Evolutionary conservation across 2,329 filamentous ascomycete genomes (phyloP), one percentile per base, ranked within the genome.

Genomic region (Pseudocercospora macadamiae): DNA sequence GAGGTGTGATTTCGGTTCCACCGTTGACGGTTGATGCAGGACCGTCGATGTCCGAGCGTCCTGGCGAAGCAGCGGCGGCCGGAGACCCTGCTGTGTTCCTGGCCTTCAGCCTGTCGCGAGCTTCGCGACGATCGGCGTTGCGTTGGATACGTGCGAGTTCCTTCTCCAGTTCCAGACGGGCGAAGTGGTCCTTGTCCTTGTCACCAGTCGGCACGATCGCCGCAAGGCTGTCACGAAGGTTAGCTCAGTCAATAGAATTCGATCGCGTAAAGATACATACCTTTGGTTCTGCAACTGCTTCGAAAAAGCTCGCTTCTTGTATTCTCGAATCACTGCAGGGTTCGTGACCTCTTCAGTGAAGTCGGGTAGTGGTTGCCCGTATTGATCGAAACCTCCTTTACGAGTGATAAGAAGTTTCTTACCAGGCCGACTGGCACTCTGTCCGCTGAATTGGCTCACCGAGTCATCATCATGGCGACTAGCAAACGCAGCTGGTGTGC

Each of bases 121-220:
- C 91, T 70, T 93, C 87, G 63, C 93, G 86, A 64, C 93, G 89
- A 64, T 96, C 93, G 67, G 91, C 91, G 79, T 97, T 99, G 70
- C 93, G 90, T 71, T 95, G 85, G 28, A 99, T 85, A 65, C 95
- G 89, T 53, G 86, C 86, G 54, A 96, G 84, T 74, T 97, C 93
- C 66, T 84, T 83, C 68, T 87, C 81, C 61, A 92, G 80, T 58
- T 83, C 79, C 66, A 83, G 79, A 59, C 86, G 80, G 21, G 63
- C 62, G 26, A 85, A 79, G n/a, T 80, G 79, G 68, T 91, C 88
- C 26, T 83, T 79, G 64, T 90, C 88, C 1, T 81, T 75, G 69
- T 91, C 84, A 30, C 88, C 88, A 1, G 87, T 90, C 10, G 85
- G 84, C 61, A 83, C 80, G 51, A 85, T 79, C 7, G 28, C 45